Percentiles rank a stretch among this genome's conserved stretches.
phyloP scores from a whole-genome alignment of 148 eudicot genomes.

The Camellia lanceoleosa region DNA sequence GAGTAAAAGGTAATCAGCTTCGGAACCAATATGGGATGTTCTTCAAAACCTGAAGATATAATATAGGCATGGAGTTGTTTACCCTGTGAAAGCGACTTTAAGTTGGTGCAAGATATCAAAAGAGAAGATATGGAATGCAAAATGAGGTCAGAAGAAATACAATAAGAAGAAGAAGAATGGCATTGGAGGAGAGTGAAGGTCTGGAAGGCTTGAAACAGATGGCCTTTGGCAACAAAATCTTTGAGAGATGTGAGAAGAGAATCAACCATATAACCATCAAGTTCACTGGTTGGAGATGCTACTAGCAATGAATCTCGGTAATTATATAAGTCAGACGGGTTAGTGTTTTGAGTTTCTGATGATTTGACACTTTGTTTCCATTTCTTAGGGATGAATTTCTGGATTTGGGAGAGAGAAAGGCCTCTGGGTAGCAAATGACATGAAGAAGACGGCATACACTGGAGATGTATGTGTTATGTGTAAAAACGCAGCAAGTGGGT shows the following conservation, averaged over 20 bases:
- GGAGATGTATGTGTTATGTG: neutral
- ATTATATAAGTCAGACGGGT: constrained; percentile 15
- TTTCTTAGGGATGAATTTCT: constrained; percentile 44
- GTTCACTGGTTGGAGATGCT: constrained; percentile 10
- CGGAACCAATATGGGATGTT: constrained; percentile 46
- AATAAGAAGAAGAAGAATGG: constrained; percentile 26
- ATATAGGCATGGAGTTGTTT: constrained; percentile 60
- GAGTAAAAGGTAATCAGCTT: constrained; percentile 62
- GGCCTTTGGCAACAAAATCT: constrained; percentile 47
- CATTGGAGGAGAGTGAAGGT: constrained; percentile 42
- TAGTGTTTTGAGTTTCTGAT: constrained; percentile 17
- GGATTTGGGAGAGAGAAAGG: constrained; percentile 33
- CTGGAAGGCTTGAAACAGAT: constrained; percentile 50
- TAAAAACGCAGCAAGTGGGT: neutral
- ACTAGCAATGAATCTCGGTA: constrained; percentile 5
- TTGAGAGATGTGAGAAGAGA: constrained; percentile 49
- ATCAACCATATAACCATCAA: constrained; percentile 45
- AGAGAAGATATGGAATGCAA: constrained; percentile 54
- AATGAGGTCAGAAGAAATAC: constrained; percentile 26
- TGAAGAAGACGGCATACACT: constrained; percentile 33
- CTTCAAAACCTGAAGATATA: constrained; percentile 49
- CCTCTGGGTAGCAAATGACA: constrained; percentile 27
- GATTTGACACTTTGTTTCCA: constrained; percentile 39
- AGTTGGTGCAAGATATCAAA: constrained; percentile 47
- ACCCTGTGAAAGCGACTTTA: constrained; percentile 49